Evolutionary conservation across 169 alveolate genomes (phyloP).

Genomic region (Eimeria praecox): DNA sequence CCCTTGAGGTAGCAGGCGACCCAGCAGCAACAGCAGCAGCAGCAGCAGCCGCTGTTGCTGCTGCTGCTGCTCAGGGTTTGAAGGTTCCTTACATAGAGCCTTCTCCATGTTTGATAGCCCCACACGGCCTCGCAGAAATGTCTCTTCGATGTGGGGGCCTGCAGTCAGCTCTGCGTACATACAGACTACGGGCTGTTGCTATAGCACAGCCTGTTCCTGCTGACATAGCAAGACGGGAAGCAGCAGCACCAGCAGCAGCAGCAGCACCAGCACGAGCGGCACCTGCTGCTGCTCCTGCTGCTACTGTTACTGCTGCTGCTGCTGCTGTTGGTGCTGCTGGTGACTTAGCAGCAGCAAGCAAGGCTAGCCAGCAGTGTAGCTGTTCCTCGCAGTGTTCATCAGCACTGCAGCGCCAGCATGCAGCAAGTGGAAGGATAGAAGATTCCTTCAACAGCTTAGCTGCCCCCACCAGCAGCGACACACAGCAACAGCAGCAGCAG

Average conservation of each 20-base stretch:
- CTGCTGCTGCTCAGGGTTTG: neutral
- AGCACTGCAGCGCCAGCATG: neutral
- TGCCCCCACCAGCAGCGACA: neutral
- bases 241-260: constrained; percentile 5
- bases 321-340: neutral
- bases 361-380: neutral
- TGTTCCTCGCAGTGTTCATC: neutral
- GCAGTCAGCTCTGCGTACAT: neutral
- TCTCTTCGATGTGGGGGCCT: constrained; percentile 21
- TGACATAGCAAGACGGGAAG: neutral
- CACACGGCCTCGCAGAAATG: constrained; percentile 6
- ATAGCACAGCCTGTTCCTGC: neutral
- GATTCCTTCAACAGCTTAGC: neutral
- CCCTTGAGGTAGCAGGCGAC: neutral
- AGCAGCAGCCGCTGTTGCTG: neutral
- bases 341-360: neutral
- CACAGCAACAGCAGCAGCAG: neutral
- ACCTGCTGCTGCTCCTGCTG: neutral
- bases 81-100: constrained; percentile 18
- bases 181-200: constrained; percentile 48
- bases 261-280: constrained; percentile 18
- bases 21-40: constrained; percentile 6
- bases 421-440: neutral
- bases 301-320: neutral
- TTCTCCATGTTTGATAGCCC: neutral